Base-by-base conservation (phyloP, 306 rosid species). In the Quercus wislizeni region DNA sequence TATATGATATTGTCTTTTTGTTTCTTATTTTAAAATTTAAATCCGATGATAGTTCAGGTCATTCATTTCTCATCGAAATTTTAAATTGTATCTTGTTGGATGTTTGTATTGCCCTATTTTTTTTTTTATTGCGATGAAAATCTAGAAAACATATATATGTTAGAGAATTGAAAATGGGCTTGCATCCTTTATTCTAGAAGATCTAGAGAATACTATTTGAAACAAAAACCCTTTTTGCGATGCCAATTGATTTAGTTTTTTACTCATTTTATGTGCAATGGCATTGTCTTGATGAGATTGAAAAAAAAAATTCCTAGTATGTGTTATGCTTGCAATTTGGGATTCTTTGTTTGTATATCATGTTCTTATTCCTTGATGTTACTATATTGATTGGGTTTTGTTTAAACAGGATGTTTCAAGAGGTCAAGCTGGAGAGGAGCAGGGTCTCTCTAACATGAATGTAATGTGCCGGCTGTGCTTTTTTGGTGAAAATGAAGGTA, bases 381-480 rank as follows among this genome's bases (percentile, higher is more conserved):
- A 51, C 61, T 76, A 69, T 81, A 5, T 69, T 46, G 55, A 20
- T 35, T 49, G 74, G 41, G 18, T 10, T 55, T 38, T 31, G 0
- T 6, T 74, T 73, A n/a, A 75, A 83, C 90, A 95, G 99, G 97
- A 91, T 80, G 80, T 87, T 41, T 52, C 86, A 0, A 89, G 90
- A 74, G 89, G 86, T 77, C 17, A 69, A 59, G 83, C 69, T 33
- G 92, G 92, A 56, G 98, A 96, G 84, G 97, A 93, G 69, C 96
- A 73, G 69, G 90, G 96, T 30, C 92, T 83, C 63, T 84, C 94
- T 75, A 93, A 87, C 74, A 86, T 83, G 12, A 94, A 92, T 76
- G 91, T 90, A 57, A 89, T 91, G 90, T 96, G 99, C 87, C 90
- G 98, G 51, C 89, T 96, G 90, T 96, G 99, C 79, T 93, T 93